Percentiles rank a stretch among this genome's conserved stretches.
These are phyloP conservation scores for Salix brachista DNA, from an alignment of 345 rosid species.

Conservation along the genomic window DNA sequence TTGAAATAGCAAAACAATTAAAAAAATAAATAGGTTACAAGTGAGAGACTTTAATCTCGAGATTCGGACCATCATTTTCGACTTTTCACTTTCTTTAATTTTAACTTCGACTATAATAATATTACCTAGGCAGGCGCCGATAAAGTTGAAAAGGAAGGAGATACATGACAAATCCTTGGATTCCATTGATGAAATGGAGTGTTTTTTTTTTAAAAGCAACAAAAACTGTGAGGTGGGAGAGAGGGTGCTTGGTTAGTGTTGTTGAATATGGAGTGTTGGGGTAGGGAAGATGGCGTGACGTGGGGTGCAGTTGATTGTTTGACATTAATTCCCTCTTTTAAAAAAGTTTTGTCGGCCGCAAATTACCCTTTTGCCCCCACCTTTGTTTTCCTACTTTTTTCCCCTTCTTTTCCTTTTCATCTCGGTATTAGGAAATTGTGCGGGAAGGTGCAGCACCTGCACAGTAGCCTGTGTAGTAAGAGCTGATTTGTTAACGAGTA, in stretches of 20 bases:
- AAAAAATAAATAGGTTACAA: no score
- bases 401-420: neutral
- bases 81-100: neutral
- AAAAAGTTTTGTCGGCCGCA: conserved; percentile 13
- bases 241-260: neutral
- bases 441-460: neutral
- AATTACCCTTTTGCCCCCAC: conserved; percentile 16
- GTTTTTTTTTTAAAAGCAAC: neutral
- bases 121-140: neutral
- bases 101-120: neutral
- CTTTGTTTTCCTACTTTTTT: neutral
- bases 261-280: conserved; percentile 1
- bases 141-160: neutral
- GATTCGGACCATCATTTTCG: neutral
- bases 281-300: conserved; percentile 23
- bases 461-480: neutral
- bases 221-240: neutral
- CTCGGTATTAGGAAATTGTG: no score
- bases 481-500: neutral
- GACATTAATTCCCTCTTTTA: conserved; percentile 17
- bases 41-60: neutral
- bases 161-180: conserved; percentile 10
- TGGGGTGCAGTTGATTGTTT: conserved; percentile 20
- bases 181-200: neutral
- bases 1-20: no score